Base-by-base conservation (phyloP, 2,329 filamentous ascomycete genomes). In the Fusarium sp. region DNA sequence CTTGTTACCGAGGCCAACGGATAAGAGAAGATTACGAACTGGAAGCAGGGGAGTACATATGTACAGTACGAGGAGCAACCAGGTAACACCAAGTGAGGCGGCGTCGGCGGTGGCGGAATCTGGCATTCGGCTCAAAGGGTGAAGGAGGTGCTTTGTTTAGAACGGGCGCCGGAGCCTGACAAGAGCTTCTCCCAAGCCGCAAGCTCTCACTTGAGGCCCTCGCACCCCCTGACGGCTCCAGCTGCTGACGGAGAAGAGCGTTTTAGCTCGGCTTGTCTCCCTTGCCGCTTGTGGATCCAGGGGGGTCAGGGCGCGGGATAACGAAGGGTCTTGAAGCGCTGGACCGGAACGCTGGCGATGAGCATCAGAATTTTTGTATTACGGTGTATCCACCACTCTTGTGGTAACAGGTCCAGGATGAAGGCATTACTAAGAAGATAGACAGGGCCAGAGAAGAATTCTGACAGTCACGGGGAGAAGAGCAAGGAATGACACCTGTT, bases 221-320 rank as follows among this genome's bases (percentile, higher is more conserved):
- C 27, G 24, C 50, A 42, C 61, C 69, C 70, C 72, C 72, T 73
- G 64, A 68, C 66, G 61, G 66, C 47, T 31, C 47, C 27, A 54
- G 47, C 47, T 54, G 47, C 37, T 70, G 65, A 71, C 56, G 70
- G 65, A 69, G 67, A 68, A 62, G 63, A 68, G 68, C 73, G 71
- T 77, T 75, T 77, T 77, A 78, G 72, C 76, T 78, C 69, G 66
- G 73, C 63, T 68, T 27, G 40, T 71, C 73, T 76, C 69, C 74
- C 75, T 78, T 77, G 76, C 66, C 60, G 70, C 66, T 54, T 56
- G 74, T 79, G 74, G 71, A 70, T 62, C 68, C 66, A 42, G 66
- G 67, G 69, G 73, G 62, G n/a, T 45, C 64, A 64, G 60, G 68
- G 64, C 52, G 70, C 66, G 65, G 62, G 61, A 75, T 70, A 75